Conservation (phyloP, 257 asterid species). For the Ilex asprella region DNA sequence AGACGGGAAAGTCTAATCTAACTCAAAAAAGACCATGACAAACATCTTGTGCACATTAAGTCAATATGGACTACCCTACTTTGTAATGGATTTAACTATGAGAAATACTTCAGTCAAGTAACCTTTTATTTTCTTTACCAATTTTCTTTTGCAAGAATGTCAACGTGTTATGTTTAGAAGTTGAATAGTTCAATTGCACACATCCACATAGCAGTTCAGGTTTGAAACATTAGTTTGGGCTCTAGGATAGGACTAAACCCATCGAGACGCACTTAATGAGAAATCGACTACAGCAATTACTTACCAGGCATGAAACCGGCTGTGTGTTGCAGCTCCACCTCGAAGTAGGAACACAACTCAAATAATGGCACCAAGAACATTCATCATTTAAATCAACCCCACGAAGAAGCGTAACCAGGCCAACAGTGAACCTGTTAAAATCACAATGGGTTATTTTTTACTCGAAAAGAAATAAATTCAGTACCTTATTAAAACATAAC, state of each 20-base stretch:
- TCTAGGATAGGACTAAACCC: background rate
- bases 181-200: too few relatives aligned
- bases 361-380: slow-evolving; percentile 91
- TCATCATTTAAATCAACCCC: slow-evolving; percentile 80
- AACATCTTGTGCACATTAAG: too few relatives aligned
- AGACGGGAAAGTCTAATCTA: background rate
- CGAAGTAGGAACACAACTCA: slow-evolving; percentile 79
- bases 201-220: background rate
- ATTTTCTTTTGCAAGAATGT: too few relatives aligned
- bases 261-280: background rate
- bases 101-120: too few relatives aligned
- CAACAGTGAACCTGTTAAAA: slow-evolving; percentile 47
- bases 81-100: too few relatives aligned
- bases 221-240: background rate
- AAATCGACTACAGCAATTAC: background rate
- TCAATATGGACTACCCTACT: too few relatives aligned
- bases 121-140: too few relatives aligned
- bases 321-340: slow-evolving; percentile 77
- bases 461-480: too few relatives aligned
- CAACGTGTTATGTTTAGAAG: too few relatives aligned
- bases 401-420: slow-evolving; percentile 67
- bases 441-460: background rate
- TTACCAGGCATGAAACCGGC: slow-evolving; percentile 66
- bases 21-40: too few relatives aligned
- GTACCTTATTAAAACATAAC: too few relatives aligned